Percentiles rank a stretch among this genome's conserved stretches.
phyloP scores from a whole-genome alignment of 108 stramenopile genomes.

The Conticribra weissflogii region DNA sequence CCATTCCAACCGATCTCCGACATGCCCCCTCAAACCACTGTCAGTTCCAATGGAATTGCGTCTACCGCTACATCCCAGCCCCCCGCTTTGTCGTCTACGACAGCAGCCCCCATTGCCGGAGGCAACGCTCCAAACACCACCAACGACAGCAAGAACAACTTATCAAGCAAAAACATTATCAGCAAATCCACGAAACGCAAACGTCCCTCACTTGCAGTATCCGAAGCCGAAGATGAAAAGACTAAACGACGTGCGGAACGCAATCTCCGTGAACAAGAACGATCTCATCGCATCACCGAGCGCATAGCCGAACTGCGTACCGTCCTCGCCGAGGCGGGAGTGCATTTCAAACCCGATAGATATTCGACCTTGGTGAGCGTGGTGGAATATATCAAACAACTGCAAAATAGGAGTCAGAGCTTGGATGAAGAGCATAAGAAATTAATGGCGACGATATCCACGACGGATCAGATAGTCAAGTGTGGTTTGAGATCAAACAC shows the following conservation, averaged over 20 bases:
- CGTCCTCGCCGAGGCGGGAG: constrained; percentile 58
- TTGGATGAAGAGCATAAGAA: constrained; percentile 78
- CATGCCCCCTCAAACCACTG: neutral
- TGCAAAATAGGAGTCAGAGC: constrained; percentile 56
- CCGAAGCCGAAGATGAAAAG: constrained; percentile 77
- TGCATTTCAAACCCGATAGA: constrained; percentile 78
- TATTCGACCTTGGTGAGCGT: constrained; percentile 77
- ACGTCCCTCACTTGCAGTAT: constrained; percentile 27
- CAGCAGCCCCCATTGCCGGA: neutral
- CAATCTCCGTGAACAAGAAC: constrained; percentile 78
- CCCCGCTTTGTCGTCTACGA: neutral
- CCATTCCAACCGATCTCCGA: no score
- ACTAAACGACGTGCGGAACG: constrained; percentile 66
- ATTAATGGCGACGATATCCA: constrained; percentile 66
- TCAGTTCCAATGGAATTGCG: neutral
- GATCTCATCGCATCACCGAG: constrained; percentile 73
- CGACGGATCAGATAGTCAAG: constrained; percentile 58
- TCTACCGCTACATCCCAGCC: neutral
- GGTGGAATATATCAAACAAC: constrained; percentile 68
- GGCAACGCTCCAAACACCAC: neutral
- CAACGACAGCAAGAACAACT: constrained; percentile 11
- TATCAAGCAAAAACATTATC: constrained; percentile 3
- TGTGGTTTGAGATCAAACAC: neutral
- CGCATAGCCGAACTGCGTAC: constrained; percentile 70
- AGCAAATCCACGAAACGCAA: constrained; percentile 2